Base-by-base conservation (phyloP, 2,329 filamentous ascomycete species). In the Scytalidium lignicola region DNA sequence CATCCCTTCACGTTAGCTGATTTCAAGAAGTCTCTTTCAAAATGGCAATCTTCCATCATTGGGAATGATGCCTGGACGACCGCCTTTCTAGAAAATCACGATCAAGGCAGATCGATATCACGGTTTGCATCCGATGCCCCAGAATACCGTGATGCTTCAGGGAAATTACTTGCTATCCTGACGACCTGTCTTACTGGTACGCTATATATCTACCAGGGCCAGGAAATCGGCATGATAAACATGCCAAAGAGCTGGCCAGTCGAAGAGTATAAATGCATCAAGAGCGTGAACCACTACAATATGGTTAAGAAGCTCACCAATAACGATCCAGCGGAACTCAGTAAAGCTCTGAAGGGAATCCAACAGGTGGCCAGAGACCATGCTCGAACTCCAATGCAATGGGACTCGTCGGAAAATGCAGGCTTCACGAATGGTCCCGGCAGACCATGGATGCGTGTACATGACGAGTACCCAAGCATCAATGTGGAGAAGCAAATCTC, bases 361-460 rank as follows among this genome's bases (percentile, higher is more conserved):
- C 76, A 82, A 54, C 71, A 75, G 51, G 74, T 86, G 23, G 82
- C 76, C 5, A 71, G 83, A 26, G 84, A 88, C 61, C 80, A 88
- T 59, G 75, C 82, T 8, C 73, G 85, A n/a, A 75, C 80, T 3
- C 85, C 85, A 0, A 80, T 89, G 69, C 82, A 85, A 54, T 88
- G 85, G 85, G 74, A 74, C 48, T 70, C 63, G 0, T 67, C 68
- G 0, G 62, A 70, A 1, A 73, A 83, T 54, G 81, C 79, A 0
- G 85, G 85, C 1, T 88, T 88, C 67, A 82, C 80, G 6, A 65
- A 68, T 48, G 69, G 65, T 0, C 69, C 66, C 0, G 71, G 70
- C 0, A 67, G 69, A 45, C 79, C 80, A 0, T 84, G 81, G 80
- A 84, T 84, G 79, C 70, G 76, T 2, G 70, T 78, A 10, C 73